Evolutionary conservation across 805 yeast genomes (phyloP), one percentile per base, ranked within the genome.

Genomic region (Metschnikowia hibisci): DNA sequence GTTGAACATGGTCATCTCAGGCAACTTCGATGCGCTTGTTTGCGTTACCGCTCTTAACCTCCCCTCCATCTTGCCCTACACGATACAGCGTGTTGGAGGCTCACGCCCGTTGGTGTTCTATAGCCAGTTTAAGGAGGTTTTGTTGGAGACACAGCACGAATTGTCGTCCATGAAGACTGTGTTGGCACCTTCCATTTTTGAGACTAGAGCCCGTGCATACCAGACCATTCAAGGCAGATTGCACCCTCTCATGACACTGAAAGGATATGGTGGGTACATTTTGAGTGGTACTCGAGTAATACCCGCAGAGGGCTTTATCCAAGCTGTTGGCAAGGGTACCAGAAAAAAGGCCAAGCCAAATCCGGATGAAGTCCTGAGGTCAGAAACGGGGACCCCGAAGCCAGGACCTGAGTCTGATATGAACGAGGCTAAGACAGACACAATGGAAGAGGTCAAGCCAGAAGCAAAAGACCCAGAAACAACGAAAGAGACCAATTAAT

Each of bases 181-280:
- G 8, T 69, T 93, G 53, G 91, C 93, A 0, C 95, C 97, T 4
- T 78, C 87, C 12, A 79, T 91, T 16, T 73, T 77, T 48, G 96
- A 90, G 62, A 79, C 95, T 1, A 74, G 87, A 48, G 93, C 85
- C 10, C 77, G 97, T 50, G 82, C 82, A 39, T 90, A 84, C 61
- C 99, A 93, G 68, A 88, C 97, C 3, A 80, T 91, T 23, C 87
- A 95, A 14, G 99, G 98, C 6, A 81, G 95, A 59, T 71, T 91
- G 56, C 99, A 93, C 62, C 99, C 99, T 0, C 59, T 82, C 47
- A 93, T 93, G 99, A 87, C 97, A 0, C 81, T 84, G 74, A 76
- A 87, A 55, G 89, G 96, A 6, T 90, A 84, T 45, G 98, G 97
- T 27, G 99, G 99, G 0, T 91, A 80, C 61, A 61, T 93, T 2